Conservation (phyloP, 306 rosid genomes). For the Gillenia trifoliata region DNA sequence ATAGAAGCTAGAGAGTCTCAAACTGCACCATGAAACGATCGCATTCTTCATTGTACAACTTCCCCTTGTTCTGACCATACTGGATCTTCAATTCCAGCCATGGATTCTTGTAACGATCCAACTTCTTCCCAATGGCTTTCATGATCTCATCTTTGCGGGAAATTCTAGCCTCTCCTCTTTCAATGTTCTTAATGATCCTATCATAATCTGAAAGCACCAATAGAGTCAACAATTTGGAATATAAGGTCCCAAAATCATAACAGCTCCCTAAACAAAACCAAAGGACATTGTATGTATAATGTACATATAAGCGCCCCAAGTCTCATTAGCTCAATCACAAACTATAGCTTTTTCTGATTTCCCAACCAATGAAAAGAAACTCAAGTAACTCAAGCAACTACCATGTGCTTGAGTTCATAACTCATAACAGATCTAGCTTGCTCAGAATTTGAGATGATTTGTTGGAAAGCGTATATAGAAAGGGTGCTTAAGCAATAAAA, state of each 20-base stretch:
- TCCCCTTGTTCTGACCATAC: conserved; percentile 98
- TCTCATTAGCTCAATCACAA: not conserved
- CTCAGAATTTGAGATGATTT: too few relatives aligned
- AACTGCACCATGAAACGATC: conserved; percentile 88
- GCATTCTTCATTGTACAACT: conserved; percentile 95
- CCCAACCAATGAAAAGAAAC: not conserved
- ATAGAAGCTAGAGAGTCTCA: not conserved
- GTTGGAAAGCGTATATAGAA: too few relatives aligned
- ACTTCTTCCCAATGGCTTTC: conserved; percentile 97
- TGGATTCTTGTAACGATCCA: conserved; percentile 98
- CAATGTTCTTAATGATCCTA: conserved; percentile 91
- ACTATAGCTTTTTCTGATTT: not conserved
- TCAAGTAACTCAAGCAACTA: too few relatives aligned
- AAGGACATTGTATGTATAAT: not conserved
- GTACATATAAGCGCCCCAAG: not conserved
- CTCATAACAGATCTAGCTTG: too few relatives aligned
- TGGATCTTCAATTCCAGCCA: conserved; percentile 96
- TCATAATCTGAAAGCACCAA: conserved; percentile 64
- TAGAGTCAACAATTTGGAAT: conserved; percentile 4
- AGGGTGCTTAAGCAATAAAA: too few relatives aligned
- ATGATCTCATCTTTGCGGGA: conserved; percentile 95
- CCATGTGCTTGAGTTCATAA: too few relatives aligned
- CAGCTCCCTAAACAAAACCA: not conserved
- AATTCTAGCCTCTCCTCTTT: conserved; percentile 98
- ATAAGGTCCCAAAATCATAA: not conserved